These are phyloP conservation scores for Hypoxylon sp. DNA, from an alignment of 2,329 filamentous ascomycete species.

Conservation along the genomic window DNA sequence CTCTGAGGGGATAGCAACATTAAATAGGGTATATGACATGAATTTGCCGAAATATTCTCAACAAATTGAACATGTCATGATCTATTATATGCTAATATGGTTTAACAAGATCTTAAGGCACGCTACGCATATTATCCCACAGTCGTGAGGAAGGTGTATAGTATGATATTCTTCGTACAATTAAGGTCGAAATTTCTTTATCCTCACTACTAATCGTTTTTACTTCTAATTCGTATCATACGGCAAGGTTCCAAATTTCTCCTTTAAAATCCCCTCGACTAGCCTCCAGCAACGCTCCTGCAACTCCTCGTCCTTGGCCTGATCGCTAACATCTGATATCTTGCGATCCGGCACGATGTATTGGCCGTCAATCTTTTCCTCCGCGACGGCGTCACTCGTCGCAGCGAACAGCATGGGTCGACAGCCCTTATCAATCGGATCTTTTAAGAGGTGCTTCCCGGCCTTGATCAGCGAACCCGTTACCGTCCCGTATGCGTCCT, in stretches of 20 bases:
- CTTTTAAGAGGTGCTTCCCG: conserved; percentile 60
- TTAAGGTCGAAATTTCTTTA: too few species aligned
- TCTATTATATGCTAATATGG: too few species aligned
- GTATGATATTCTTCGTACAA: too few species aligned
- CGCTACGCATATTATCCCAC: too few species aligned
- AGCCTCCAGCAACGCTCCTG: conserved; percentile 60
- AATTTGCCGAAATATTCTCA: too few species aligned
- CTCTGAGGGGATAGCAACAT: not conserved
- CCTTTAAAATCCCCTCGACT: conserved; percentile 58
- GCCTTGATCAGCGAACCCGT: conserved; percentile 57
- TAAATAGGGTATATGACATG: too few species aligned
- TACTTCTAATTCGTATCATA: conserved; percentile 13
- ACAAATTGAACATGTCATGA: too few species aligned
- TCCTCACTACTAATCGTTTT: too few species aligned
- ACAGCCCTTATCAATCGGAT: conserved; percentile 61
- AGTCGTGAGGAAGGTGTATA: too few species aligned
- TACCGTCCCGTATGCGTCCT: conserved; percentile 62
- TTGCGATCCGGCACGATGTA: conserved; percentile 65
- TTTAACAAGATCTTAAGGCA: too few species aligned
- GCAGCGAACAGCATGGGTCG: conserved; percentile 62
- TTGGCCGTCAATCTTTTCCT: conserved; percentile 59
- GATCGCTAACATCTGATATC: conserved; percentile 56
- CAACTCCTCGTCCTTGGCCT: conserved; percentile 58
- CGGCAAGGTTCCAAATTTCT: conserved; percentile 50
- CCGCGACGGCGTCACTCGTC: conserved; percentile 58